Evolutionary conservation across 2,329 filamentous ascomycete species (phyloP), one percentile per base, ranked within the genome.

Genomic region (Alternaria tenuissima): DNA sequence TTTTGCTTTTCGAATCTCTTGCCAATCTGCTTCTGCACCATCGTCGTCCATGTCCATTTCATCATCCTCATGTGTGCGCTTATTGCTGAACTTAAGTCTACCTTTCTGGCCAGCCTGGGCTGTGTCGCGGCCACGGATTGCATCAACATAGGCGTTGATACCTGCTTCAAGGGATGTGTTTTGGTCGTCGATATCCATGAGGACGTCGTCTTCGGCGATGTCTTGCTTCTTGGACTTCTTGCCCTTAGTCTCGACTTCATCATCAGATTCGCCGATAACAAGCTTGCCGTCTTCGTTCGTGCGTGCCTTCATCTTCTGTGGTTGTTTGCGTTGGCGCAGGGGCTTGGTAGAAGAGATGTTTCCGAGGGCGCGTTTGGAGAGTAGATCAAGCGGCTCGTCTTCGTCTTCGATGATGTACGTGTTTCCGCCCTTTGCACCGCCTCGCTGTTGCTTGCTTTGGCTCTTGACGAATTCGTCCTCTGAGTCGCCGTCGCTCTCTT

Each of bases 281-380:
- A 96, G 86, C 80, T 94, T 95, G 63, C 92, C 92, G 75, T 96
- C 92, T 49, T 89, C 78, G 72, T 95, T 89, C 11, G 78, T 80
- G 55, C 74, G 81, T 42, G 81, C 86, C 58, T 77, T 80, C 52
- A 76, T 78, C 76, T 76, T 76, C 65, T 66, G 70, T 9, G 76
- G 76, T 16, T 83, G 83, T 70, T 85, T 84, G 75, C 86, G 86
- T 67, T 86, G 79, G 75, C 88, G 89, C 56, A 86, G 80, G 4
- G 94, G 94, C 78, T 93, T 94, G 11, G 93, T 97, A 5, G 92
- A 92, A 3, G 94, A 97, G 72, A 99, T 97, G 76, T 93, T 95
- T 55, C 93, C 94, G 42, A 99, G 87, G 8, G 94, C 93, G 75
- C 90, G 90, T 63, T 92, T 91, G 73, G 95, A 94, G 16, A 99